phyloP scores from a whole-genome alignment of 495 filamentous ascomycete genomes.

The Bacidia gigantensis region DNA sequence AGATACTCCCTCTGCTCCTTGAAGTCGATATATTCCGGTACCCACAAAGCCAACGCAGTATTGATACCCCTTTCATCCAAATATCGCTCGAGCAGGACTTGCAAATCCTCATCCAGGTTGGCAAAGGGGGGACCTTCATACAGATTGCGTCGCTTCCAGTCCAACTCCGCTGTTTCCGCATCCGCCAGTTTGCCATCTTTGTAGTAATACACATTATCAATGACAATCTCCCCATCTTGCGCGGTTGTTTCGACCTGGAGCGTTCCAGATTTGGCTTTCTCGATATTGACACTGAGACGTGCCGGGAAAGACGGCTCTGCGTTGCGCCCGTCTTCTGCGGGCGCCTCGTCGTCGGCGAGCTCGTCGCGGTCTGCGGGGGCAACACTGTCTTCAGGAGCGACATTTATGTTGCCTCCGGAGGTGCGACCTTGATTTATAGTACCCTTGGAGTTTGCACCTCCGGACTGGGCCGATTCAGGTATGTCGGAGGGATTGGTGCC shows the following conservation, averaged over 20 bases:
- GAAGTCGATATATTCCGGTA: constrained; percentile 91
- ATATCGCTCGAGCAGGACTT: constrained; percentile 82
- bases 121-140: constrained; percentile 89
- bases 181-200: constrained; percentile 55
- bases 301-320: constrained; percentile 57
- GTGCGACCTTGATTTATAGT: constrained; percentile 37
- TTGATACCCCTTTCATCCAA: constrained; percentile 90
- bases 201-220: constrained; percentile 88
- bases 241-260: constrained; percentile 76
- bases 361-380: constrained; percentile 44
- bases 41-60: constrained; percentile 71
- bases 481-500: constrained; percentile 15
- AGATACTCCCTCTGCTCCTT: constrained; percentile 99
- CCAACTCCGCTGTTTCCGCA: constrained; percentile 49
- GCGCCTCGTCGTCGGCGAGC: constrained; percentile 28
- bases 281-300: constrained; percentile 71
- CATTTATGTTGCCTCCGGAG: constrained; percentile 34
- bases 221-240: constrained; percentile 73
- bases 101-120: constrained; percentile 91
- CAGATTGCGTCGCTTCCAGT: constrained; percentile 54
- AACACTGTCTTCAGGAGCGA: constrained; percentile 44
- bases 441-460: constrained; percentile 40
- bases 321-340: constrained; percentile 26
- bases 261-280: constrained; percentile 70
- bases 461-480: constrained; percentile 36